Evolutionary conservation across 2,329 filamentous ascomycete genomes (phyloP), one percentile per base, ranked within the genome.

Genomic region (Chrysosporium keratinophilum): DNA sequence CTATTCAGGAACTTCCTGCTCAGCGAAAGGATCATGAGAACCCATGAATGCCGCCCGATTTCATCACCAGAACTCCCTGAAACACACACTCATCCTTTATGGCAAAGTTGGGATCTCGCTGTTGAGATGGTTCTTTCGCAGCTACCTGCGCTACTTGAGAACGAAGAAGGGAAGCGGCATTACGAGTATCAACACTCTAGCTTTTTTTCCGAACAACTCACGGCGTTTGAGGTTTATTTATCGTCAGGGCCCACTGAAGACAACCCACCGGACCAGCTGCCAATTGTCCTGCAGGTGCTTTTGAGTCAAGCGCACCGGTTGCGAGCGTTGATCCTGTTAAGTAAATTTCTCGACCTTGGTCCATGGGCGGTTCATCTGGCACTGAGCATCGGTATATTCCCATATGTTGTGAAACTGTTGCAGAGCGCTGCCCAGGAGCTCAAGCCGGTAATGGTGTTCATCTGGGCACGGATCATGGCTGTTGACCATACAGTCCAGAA

Each of bases 361-460:
- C 93, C 93, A 0, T 98, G 93, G 93, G 94, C 93, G 31, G 93
- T 98, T n/a, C 93, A 97, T 67, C 81, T 98, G 40, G 93, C 93
- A 14, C 78, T 98, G 14, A 96, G 90, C 69, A 98, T 98, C 57
- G 93, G 93, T 20, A 98, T 98, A 58, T 98, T 98, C 69, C 93
- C 93, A 0, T 98, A 98, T 65, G 93, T 98, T n/a, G 75, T 98
- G 34, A 98, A 98, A 71, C 76, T 98, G 23, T 75, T 98, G 15
- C 93, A 98, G 68, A 97, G 93, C 3, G 91, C 94, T 45, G 93
- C 93, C 0, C 81, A 88, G 45, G 93, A 98, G 69, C 74, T 98
- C 57, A 97, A 97, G 65, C 91, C 93, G 0, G 90, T 97, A 56
- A 97, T 98, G 93, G 90, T 98, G 4, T 98, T 97, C 69, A 98